A percentile compares a stretch with the other conserved stretches of the same genome.
Evolutionary conservation across 1,139 yeast species (phyloP).

Genomic region (Suhomyces panamericanus): DNA sequence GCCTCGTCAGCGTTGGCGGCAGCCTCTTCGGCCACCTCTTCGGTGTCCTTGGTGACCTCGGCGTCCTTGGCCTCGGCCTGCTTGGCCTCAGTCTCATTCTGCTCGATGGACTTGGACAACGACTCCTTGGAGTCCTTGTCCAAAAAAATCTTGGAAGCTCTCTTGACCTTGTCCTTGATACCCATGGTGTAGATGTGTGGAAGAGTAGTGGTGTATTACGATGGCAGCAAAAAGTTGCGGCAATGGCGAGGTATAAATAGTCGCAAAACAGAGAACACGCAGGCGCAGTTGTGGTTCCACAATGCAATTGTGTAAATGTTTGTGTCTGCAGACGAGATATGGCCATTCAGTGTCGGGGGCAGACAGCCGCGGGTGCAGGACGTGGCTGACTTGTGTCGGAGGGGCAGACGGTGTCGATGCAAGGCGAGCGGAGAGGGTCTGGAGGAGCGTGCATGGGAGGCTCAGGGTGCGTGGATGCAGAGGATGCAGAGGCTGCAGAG

Average conservation of each 20-base stretch:
- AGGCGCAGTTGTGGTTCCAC: slow-evolving; percentile 9
- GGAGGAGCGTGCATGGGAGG: too few species aligned
- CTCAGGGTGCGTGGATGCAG: background rate
- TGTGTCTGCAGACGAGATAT: slow-evolving; percentile 5
- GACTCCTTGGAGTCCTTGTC: slow-evolving; percentile 32
- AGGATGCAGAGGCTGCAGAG: background rate
- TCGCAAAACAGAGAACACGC: background rate
- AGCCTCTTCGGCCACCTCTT: slow-evolving; percentile 6
- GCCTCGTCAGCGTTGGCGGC: slow-evolving; percentile 14
- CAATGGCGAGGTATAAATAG: slow-evolving; percentile 7
- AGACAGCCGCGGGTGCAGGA: background rate
- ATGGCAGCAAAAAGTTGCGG: slow-evolving; percentile 6
- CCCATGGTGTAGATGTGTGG: slow-evolving; percentile 30
- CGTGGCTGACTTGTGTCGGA: background rate
- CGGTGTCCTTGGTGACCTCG: slow-evolving; percentile 5
- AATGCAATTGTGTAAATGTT: slow-evolving; percentile 7
- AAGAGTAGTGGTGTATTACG: background rate
- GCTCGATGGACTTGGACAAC: slow-evolving; percentile 12
- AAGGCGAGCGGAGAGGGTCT: too few species aligned
- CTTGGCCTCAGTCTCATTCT: slow-evolving; percentile 12
- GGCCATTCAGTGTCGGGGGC: background rate
- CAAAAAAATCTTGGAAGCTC: slow-evolving; percentile 45
- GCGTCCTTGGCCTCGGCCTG: slow-evolving; percentile 14
- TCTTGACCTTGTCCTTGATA: slow-evolving; percentile 46
- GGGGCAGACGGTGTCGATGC: too few species aligned